phyloP scores from a whole-genome alignment of 441 rosid genomes.

The Eutrema salsugineum region DNA sequence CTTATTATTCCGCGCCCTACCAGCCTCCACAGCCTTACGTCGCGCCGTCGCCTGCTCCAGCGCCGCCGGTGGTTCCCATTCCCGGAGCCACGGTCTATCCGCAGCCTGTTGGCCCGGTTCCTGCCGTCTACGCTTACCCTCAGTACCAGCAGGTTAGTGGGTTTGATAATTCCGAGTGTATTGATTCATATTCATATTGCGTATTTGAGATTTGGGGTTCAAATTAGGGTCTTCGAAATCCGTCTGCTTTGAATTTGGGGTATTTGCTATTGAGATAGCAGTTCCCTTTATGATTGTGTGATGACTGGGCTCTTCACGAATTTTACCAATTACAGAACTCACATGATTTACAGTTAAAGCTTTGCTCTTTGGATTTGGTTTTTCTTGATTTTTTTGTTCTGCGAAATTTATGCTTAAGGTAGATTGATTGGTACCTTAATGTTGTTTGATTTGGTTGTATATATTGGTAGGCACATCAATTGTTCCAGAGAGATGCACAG shows the following conservation, averaged over 20 bases:
- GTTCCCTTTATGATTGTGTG: not conserved
- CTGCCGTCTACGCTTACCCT: slow-evolving; percentile 68
- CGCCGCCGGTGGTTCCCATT: slow-evolving; percentile 34
- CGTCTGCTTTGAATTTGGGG: not conserved
- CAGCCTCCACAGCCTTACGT: slow-evolving; percentile 53
- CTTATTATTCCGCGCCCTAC: slow-evolving; percentile 44
- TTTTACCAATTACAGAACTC: not conserved
- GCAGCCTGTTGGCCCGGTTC: slow-evolving; percentile 46
- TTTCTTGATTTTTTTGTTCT: not conserved
- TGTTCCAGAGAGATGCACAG: slow-evolving; percentile 94
- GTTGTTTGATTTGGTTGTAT: slow-evolving; percentile 5
- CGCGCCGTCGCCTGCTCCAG: slow-evolving; percentile 41
- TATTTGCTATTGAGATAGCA: not conserved
- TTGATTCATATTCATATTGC: slow-evolving; percentile 4
- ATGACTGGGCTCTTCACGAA: not conserved
- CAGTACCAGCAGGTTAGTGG: slow-evolving; percentile 75
- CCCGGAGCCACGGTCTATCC: slow-evolving; percentile 48
- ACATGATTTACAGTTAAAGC: slow-evolving; percentile 2
- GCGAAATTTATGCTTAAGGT: not conserved
- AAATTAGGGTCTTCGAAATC: slow-evolving; percentile 19
- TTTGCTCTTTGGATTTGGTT: not conserved
- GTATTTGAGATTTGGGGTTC: not conserved
- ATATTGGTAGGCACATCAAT: slow-evolving; percentile 68
- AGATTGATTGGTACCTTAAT: not conserved
- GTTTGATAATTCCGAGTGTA: not conserved